Conservation (phyloP, 208 protist species). For the Crithidia mellificae region DNA sequence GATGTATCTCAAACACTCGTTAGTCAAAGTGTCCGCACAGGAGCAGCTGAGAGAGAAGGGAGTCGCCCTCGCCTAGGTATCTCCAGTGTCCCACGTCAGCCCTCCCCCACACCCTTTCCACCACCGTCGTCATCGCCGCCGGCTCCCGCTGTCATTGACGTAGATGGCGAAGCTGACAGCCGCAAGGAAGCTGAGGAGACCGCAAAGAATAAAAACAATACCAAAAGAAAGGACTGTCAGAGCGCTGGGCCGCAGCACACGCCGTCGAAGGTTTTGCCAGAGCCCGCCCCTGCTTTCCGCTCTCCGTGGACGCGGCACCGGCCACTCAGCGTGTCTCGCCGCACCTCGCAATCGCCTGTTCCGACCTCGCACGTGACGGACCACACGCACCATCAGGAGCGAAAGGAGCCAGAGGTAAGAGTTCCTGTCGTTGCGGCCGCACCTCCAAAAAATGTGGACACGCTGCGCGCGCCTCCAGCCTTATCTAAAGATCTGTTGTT, state of each 20-base stretch:
- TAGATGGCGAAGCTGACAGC: conserved; percentile 10
- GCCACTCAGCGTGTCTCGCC: conserved; percentile 29
- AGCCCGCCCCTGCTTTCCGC: not conserved
- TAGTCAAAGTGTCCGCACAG: not conserved
- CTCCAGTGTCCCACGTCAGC: conserved; percentile 14
- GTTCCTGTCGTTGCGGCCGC: not conserved
- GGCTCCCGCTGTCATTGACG: not conserved
- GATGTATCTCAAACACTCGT: not conserved
- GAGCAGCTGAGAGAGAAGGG: too few relatives aligned
- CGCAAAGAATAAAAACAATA: too few relatives aligned
- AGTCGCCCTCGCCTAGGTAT: not conserved
- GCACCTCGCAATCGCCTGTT: conserved; percentile 13
- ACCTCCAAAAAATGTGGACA: too few relatives aligned
- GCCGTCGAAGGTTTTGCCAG: not conserved
- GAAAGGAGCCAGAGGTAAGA: not conserved
- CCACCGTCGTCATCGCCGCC: not conserved
- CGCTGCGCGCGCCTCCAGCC: too few relatives aligned
- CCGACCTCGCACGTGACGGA: conserved; percentile 12
- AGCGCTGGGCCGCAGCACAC: not conserved
- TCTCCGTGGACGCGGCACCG: conserved; percentile 24
- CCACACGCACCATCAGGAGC: not conserved
- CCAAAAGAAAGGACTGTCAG: too few relatives aligned
- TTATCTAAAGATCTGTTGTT: not conserved
- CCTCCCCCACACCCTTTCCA: conserved; percentile 3
- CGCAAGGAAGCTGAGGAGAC: too few relatives aligned